phyloP scores from a whole-genome alignment of 495 filamentous ascomycete species.

The Tuber indicum region DNA sequence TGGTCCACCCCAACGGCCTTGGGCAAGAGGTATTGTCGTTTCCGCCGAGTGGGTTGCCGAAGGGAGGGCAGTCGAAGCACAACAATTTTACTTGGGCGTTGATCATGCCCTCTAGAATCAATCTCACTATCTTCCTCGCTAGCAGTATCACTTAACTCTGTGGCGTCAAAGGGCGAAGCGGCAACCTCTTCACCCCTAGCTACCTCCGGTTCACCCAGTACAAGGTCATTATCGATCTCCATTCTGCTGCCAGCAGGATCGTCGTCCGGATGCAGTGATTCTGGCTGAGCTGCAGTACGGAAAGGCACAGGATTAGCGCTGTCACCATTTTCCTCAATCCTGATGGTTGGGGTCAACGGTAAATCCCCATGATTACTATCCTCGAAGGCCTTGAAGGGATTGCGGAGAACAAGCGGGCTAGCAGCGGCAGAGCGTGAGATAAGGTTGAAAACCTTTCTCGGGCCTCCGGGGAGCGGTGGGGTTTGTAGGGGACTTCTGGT shows the following conservation, averaged over 20 bases:
- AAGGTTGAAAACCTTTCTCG: not conserved
- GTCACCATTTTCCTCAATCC: not conserved
- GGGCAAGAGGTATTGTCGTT: conserved; percentile 8
- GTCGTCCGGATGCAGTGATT: not conserved
- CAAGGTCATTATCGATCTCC: not conserved
- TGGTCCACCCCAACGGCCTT: conserved; percentile 15
- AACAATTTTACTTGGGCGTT: not conserved
- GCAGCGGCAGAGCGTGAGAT: not conserved
- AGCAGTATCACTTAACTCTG: not conserved
- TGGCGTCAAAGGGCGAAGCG: not conserved
- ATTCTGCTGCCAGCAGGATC: not conserved
- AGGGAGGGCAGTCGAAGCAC: not conserved
- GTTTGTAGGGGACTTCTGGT: not conserved
- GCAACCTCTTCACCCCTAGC: not conserved
- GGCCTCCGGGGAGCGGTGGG: not conserved
- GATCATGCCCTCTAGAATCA: not conserved
- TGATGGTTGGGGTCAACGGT: not conserved
- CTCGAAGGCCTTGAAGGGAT: not conserved
- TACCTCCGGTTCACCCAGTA: not conserved
- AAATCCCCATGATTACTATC: not conserved
- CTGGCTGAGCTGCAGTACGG: not conserved
- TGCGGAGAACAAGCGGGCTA: not conserved
- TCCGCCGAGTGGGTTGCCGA: not conserved
- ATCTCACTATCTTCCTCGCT: not conserved
- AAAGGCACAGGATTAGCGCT: not conserved